Evolutionary conservation across 116 monocot species (phyloP).

Genomic region (Dioscorea cayenensis): DNA sequence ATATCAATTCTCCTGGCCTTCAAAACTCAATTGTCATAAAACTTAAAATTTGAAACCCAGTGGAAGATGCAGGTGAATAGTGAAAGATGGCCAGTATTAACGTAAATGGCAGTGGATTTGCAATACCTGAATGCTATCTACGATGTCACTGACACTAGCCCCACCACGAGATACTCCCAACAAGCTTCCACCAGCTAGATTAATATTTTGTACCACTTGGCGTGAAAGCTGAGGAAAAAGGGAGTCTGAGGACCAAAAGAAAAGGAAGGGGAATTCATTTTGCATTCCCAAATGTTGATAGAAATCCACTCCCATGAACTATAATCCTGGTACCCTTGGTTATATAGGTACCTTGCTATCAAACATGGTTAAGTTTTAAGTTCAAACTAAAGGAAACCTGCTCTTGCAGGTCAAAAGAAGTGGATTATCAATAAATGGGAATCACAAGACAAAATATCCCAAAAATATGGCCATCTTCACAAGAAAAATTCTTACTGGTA

Average conservation of each 20-base stretch:
- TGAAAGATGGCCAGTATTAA: neutral
- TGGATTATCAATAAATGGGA: neutral
- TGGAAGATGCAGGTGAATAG: neutral
- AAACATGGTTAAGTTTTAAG: neutral
- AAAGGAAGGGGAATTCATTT: neutral
- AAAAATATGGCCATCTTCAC: neutral
- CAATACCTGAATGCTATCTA: constrained; percentile 81
- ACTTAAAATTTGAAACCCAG: neutral
- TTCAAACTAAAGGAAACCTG: neutral
- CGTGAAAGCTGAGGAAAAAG: constrained; percentile 50
- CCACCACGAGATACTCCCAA: constrained; percentile 92
- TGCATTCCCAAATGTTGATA: neutral
- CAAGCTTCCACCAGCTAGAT: constrained; percentile 85
- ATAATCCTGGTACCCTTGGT: neutral
- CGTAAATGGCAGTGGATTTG: neutral
- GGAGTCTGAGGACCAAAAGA: neutral
- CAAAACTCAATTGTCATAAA: constrained; percentile 12
- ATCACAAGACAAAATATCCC: neutral
- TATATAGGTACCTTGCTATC: neutral
- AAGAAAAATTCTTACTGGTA: constrained; percentile 35
- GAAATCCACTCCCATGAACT: neutral
- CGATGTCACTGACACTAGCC: constrained; percentile 43
- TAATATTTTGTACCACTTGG: constrained; percentile 71
- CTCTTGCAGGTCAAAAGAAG: neutral
- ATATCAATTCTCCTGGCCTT: constrained; percentile 76